Percentiles rank a stretch among this genome's conserved stretches.
These are phyloP conservation scores for Ascosphaera acerosa DNA, from an alignment of 2,329 filamentous ascomycete genomes.

Conservation along the genomic window DNA sequence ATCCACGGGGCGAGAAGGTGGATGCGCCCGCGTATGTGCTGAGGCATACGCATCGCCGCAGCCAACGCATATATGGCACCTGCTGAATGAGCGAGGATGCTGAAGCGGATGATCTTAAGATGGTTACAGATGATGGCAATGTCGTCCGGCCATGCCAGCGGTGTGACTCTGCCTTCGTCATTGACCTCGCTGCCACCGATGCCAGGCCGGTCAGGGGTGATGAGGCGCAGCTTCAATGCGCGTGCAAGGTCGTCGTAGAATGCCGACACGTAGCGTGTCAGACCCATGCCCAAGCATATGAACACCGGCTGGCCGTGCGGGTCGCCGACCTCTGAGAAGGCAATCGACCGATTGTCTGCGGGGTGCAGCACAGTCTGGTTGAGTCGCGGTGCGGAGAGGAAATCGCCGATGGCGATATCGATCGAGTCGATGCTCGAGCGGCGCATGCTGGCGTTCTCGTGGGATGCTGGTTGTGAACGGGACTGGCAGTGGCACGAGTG, in stretches of 20 bases:
- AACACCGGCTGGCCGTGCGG: slow-evolving; percentile 78
- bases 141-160: slow-evolving; percentile 74
- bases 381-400: slow-evolving; percentile 56
- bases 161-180: slow-evolving; percentile 55
- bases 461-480: no score
- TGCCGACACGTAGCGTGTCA: slow-evolving; percentile 84
- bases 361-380: slow-evolving; percentile 76
- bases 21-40: slow-evolving; percentile 81
- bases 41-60: slow-evolving; percentile 82
- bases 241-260: slow-evolving; percentile 92
- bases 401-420: slow-evolving; percentile 66
- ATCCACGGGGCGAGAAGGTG: slow-evolving; percentile 94
- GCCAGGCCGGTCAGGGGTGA: slow-evolving; percentile 81
- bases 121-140: slow-evolving; percentile 83
- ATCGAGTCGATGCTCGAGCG: slow-evolving; percentile 64
- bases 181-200: slow-evolving; percentile 81
- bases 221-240: slow-evolving; percentile 66
- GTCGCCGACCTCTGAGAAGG: slow-evolving; percentile 91
- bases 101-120: slow-evolving; percentile 85
- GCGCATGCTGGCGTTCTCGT: slow-evolving; percentile 18
- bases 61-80: slow-evolving; percentile 95
- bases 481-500: no score
- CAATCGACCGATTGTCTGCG: slow-evolving; percentile 65
- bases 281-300: slow-evolving; percentile 90
- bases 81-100: slow-evolving; percentile 82